Evolutionary conservation across 2,329 filamentous ascomycete species (phyloP).

Genomic region (Aspergillus aculeatus): DNA sequence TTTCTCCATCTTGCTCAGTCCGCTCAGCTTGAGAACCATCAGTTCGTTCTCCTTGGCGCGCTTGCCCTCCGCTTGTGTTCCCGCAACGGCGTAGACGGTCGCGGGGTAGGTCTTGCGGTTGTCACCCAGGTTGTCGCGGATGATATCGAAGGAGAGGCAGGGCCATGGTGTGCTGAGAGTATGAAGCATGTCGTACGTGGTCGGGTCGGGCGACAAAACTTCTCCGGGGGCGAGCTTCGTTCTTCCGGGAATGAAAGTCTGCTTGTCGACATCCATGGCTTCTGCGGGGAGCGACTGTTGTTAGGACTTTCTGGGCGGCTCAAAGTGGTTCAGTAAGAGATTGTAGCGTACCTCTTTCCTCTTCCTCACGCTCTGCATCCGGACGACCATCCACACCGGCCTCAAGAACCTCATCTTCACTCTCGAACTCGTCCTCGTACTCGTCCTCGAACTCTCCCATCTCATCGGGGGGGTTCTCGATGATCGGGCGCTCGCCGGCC

Average conservation of each 20-base stretch:
- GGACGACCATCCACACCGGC: slow-evolving; percentile 90
- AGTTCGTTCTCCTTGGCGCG: slow-evolving; percentile 84
- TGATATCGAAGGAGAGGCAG: slow-evolving; percentile 91
- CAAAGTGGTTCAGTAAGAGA: not conserved
- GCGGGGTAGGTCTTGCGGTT: slow-evolving; percentile 90
- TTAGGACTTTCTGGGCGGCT: slow-evolving; percentile 14
- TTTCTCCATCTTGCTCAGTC: slow-evolving; percentile 81
- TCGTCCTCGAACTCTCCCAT: slow-evolving; percentile 69
- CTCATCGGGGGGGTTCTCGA: slow-evolving; percentile 51
- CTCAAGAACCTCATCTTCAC: slow-evolving; percentile 87
- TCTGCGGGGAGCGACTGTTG: slow-evolving; percentile 42
- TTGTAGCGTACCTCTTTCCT: slow-evolving; percentile 62
- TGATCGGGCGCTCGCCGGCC: slow-evolving; percentile 59
- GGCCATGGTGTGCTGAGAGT: slow-evolving; percentile 93
- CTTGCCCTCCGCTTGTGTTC: slow-evolving; percentile 80
- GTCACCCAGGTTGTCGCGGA: slow-evolving; percentile 82
- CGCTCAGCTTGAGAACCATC: slow-evolving; percentile 94
- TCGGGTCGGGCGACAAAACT: slow-evolving; percentile 83
- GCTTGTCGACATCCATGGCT: slow-evolving; percentile 90
- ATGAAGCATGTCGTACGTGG: slow-evolving; percentile 98
- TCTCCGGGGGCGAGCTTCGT: slow-evolving; percentile 89
- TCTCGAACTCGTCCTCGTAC: slow-evolving; percentile 96
- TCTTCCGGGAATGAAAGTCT: slow-evolving; percentile 92
- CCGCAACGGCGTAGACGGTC: slow-evolving; percentile 90
- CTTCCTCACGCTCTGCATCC: slow-evolving; percentile 88